Evolutionary conservation across 1,139 yeast genomes (phyloP).

Genomic region (Zygoascus meyerae): DNA sequence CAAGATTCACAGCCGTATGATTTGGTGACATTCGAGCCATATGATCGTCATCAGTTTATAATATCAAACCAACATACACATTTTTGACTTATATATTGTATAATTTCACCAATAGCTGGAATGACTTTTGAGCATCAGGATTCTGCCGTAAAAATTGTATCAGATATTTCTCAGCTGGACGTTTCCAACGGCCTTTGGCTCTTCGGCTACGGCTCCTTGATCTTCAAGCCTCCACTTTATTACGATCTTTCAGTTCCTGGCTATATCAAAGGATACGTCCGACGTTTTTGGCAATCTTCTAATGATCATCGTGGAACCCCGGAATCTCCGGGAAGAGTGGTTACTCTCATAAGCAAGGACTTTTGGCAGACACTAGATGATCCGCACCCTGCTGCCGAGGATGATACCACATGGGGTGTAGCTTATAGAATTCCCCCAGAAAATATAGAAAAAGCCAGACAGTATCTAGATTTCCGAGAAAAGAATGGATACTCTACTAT

Average conservation of each 20-base stretch:
- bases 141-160: background rate
- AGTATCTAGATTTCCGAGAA: slow-evolving; percentile 73
- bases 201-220: slow-evolving; percentile 85
- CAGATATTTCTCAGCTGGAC: background rate
- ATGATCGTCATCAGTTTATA: no score
- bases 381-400: slow-evolving; percentile 40
- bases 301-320: slow-evolving; percentile 90
- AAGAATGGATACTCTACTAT: slow-evolving; percentile 82
- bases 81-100: no score
- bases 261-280: slow-evolving; percentile 62
- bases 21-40: no score
- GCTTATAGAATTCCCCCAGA: slow-evolving; percentile 76
- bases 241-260: slow-evolving; percentile 63
- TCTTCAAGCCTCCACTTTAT: slow-evolving; percentile 88
- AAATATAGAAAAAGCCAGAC: slow-evolving; percentile 53
- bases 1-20: no score
- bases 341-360: slow-evolving; percentile 57
- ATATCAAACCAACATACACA: no score
- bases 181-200: slow-evolving; percentile 47
- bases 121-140: background rate
- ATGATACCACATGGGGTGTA: slow-evolving; percentile 66
- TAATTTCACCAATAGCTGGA: background rate
- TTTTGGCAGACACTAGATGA: slow-evolving; percentile 40
- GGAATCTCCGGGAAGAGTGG: slow-evolving; percentile 80
- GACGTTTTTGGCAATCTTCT: slow-evolving; percentile 90